Percentiles rank a stretch among this genome's conserved stretches.
Evolutionary conservation across 164 flowering plant species (phyloP).

Genomic region (Protea cynaroides): DNA sequence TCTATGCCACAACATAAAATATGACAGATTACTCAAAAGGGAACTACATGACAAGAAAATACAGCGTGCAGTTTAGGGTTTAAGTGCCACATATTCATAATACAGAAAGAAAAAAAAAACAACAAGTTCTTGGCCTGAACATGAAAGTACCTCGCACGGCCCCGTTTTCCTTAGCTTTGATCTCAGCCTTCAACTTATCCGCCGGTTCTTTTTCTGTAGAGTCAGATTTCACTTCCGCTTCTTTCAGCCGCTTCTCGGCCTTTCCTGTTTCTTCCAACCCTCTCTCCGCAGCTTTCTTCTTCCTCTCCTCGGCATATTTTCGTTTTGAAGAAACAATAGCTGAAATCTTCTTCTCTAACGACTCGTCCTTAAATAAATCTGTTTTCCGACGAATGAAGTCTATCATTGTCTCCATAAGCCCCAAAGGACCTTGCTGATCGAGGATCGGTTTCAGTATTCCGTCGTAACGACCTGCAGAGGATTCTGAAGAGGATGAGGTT

Average conservation of each 20-base stretch:
- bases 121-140: background rate
- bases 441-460: conserved; percentile 24
- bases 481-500: conserved; percentile 11
- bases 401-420: conserved; percentile 42
- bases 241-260: conserved; percentile 16
- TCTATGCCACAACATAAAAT: no score
- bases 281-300: conserved; percentile 14
- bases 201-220: background rate
- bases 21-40: no score
- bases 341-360: conserved; percentile 40
- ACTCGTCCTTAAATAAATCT: conserved; percentile 35
- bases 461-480: conserved; percentile 5
- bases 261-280: conserved; percentile 8
- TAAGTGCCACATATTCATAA: no score
- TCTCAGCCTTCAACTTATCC: background rate
- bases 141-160: background rate
- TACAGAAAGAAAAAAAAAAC: background rate
- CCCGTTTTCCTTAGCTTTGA: background rate
- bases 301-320: conserved; percentile 21
- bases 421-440: conserved; percentile 46
- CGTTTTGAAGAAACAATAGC: conserved; percentile 32
- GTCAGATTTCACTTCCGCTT: conserved; percentile 2
- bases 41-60: background rate
- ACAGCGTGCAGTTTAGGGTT: background rate
- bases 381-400: conserved; percentile 41